Evolutionary conservation across 495 filamentous ascomycete genomes (phyloP), one percentile per base, ranked within the genome.

Genomic region (Oidiodendron maius): DNA sequence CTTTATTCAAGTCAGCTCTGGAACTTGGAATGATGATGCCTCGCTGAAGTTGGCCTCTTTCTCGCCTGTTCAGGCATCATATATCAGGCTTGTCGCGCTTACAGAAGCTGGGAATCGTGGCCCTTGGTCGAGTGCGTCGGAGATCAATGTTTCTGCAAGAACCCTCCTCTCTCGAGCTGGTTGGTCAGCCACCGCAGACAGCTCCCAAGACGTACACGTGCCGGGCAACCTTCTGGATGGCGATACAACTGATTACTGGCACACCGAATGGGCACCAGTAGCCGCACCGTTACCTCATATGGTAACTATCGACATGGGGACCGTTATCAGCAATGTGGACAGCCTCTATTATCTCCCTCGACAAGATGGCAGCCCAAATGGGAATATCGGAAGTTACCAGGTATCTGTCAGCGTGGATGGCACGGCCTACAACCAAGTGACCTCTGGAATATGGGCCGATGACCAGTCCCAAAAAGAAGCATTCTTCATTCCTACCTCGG

Each of bases 391-490:
- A 16, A 52, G 66, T 26, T 69, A 75, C 44, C 50, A 50, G n/a
- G 55, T 75, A 17, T 61, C 59, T 24, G 16, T 69, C 11, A 75
- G 72, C 56, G 45, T 41, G 0, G 67, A 79, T 38, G 61, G 61
- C 9, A 46, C 46, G 4, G 64, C 36, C 15, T 76, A 64, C 64
- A 59, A 26, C 8, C 40, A 46, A 2, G 69, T 72, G 5, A 70
- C 73, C 1, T 65, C 63, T 44, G 75, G 72, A 10, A 70, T 65
- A 5, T 79, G 69, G 61, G 44, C 62, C 9, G 63, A 67, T 11
- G 64, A 64, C 22, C 61, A 61, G 3, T 63, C 65, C 5, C 59
- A 59, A 32, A 69, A 71, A 48, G 58, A 68, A 12, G 61, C 65
- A 13, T 66, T 64, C 28, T 74, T 71, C 39, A 57, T 66, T 2